phyloP scores from a whole-genome alignment of 1,284 basidiomycete genomes.

The Filobasidium uniguttulatum region DNA sequence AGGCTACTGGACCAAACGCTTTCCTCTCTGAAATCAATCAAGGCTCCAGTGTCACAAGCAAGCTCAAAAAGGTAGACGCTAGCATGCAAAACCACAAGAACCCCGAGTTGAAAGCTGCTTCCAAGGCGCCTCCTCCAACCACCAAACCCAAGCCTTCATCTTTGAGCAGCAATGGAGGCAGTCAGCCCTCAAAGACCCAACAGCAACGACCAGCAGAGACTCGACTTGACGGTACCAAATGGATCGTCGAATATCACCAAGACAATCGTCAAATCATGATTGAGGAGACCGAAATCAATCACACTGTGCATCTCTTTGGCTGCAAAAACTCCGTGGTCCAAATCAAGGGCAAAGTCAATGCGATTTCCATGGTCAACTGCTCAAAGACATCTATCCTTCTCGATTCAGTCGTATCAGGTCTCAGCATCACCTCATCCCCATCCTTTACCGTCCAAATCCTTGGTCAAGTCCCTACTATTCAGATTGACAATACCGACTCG shows the following conservation, averaged over 20 bases:
- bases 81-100: constrained; percentile 99
- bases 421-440: constrained; percentile 76
- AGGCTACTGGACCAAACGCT: constrained; percentile 47
- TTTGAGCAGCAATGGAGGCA: constrained; percentile 44
- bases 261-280: constrained; percentile 62
- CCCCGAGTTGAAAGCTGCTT: constrained; percentile 57
- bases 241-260: constrained; percentile 89
- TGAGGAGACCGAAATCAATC: constrained; percentile 63
- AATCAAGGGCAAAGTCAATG: constrained; percentile 90
- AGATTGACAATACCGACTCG: constrained; percentile 86
- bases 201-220: constrained; percentile 90
- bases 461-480: constrained; percentile 77
- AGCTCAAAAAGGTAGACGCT: constrained; percentile 83
- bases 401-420: constrained; percentile 79
- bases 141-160: constrained; percentile 56
- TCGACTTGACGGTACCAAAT: constrained; percentile 82
- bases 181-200: no score
- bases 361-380: constrained; percentile 70
- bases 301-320: constrained; percentile 77
- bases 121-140: constrained; percentile 30
- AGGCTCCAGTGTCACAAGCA: constrained; percentile 78
- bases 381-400: constrained; percentile 77
- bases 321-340: constrained; percentile 83
- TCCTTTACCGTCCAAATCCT: constrained; percentile 89
- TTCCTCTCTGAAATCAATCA: constrained; percentile 90